These are phyloP conservation scores for Rhizopus sp. DNA, from an alignment of 371 early-diverging fungal genomes.

Conservation along the genomic window DNA sequence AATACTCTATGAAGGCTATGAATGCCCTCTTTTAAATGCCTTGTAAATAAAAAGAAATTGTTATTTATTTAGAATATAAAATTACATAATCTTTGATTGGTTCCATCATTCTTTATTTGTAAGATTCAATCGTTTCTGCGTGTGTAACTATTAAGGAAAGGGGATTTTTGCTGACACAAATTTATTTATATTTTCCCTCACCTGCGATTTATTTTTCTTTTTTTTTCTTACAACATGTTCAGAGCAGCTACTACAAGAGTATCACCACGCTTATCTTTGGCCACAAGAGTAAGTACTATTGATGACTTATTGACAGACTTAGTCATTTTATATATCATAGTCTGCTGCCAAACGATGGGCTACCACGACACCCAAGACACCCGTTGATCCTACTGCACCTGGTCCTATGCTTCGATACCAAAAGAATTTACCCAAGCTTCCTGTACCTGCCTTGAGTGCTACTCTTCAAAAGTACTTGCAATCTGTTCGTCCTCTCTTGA, in stretches of 20 bases:
- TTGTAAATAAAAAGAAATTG: conserved; percentile 3
- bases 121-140: conserved; percentile 2
- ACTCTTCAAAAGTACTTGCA: conserved; percentile 81
- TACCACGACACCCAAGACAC: conserved; percentile 41
- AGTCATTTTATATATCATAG: neutral
- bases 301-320: neutral
- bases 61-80: conserved; percentile 1
- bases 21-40: conserved; percentile 39
- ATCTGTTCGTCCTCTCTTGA: conserved; percentile 76
- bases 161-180: conserved; percentile 26
- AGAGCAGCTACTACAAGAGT: conserved; percentile 13
- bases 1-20: conserved; percentile 50
- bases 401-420: conserved; percentile 73
- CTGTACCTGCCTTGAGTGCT: conserved; percentile 84
- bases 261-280: conserved; percentile 21
- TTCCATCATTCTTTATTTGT: conserved; percentile 11
- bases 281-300: conserved; percentile 19
- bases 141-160: conserved; percentile 8
- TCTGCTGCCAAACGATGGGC: neutral
- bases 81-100: conserved; percentile 5
- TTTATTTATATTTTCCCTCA: conserved; percentile 7
- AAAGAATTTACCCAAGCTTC: conserved; percentile 79
- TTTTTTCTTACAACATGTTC: conserved; percentile 20
- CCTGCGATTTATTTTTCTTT: conserved; percentile 6
- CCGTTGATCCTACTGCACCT: conserved; percentile 46